Percentiles rank a stretch among this genome's conserved stretches.
phyloP scores from a whole-genome alignment of 306 rosid genomes.

The Corylus avellana region DNA sequence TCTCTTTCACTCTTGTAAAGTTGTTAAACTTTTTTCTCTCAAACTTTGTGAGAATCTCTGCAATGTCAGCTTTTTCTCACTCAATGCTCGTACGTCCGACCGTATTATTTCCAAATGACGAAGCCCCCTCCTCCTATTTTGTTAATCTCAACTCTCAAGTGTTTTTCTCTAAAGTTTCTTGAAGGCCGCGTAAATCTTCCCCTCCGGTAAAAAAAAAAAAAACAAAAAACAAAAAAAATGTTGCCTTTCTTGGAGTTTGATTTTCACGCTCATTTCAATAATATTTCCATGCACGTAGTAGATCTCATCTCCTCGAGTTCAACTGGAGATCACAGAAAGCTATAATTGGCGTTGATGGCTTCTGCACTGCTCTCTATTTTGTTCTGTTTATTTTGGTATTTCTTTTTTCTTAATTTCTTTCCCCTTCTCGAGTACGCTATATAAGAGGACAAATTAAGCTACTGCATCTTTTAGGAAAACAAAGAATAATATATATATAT shows the following conservation, averaged over 20 bases:
- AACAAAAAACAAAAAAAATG: neutral
- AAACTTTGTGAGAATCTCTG: conserved; percentile 39
- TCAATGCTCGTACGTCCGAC: conserved; percentile 37
- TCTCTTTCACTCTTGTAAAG: conserved; percentile 21
- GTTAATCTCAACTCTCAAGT: neutral
- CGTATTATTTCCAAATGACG: conserved; percentile 57
- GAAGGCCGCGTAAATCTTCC: neutral
- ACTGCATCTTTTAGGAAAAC: neutral
- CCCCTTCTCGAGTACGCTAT: neutral
- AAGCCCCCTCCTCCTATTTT: conserved; percentile 27
- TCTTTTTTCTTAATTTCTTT: neutral
- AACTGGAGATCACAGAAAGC: neutral
- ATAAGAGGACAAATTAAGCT: too few species aligned
- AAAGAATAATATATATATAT: too few species aligned
- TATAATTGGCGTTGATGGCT: neutral
- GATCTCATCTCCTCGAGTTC: neutral
- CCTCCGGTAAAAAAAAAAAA: neutral
- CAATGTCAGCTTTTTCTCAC: conserved; percentile 29
- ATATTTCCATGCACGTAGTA: neutral
- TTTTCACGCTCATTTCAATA: neutral
- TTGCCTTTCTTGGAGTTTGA: neutral
- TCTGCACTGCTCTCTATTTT: neutral
- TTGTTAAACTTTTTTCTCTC: conserved; percentile 22
- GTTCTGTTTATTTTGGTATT: neutral
- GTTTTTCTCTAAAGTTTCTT: neutral